A percentile compares a stretch with the other conserved stretches of the same genome.
These are phyloP conservation scores for Pythium aristosporum DNA, from an alignment of 352 stramenopile species.

Conservation along the genomic window DNA sequence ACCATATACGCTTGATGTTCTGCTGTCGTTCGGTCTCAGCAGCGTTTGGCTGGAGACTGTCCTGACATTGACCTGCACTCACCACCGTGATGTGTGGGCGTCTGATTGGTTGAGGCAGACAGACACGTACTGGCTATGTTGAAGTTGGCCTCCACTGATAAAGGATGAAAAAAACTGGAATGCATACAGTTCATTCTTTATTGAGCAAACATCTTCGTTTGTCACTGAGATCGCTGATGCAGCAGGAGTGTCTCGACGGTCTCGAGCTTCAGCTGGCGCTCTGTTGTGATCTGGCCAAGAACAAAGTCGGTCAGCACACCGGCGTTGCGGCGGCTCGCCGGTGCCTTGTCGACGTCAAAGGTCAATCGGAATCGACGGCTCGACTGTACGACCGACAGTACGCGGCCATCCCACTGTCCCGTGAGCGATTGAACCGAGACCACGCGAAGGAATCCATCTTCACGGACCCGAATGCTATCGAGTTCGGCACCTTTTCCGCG, in stretches of 20 bases:
- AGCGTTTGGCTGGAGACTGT: no score
- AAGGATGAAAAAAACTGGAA: no score
- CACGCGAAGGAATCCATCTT: conserved; percentile 10
- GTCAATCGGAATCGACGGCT: conserved; percentile 6
- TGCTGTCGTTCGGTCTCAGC: no score
- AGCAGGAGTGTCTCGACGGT: conserved; percentile 20
- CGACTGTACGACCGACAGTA: conserved; percentile 11
- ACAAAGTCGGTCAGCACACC: conserved; percentile 19
- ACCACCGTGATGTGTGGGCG: no score
- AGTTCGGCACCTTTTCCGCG: background rate
- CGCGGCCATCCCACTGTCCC: background rate
- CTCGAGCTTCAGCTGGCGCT: conserved; percentile 20
- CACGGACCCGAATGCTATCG: conserved; percentile 2
- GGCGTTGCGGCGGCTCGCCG: conserved; percentile 10
- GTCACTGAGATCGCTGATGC: background rate
- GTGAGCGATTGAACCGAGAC: background rate
- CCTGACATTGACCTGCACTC: no score
- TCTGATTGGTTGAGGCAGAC: no score
- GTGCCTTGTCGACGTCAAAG: conserved; percentile 8
- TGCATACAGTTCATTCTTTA: no score
- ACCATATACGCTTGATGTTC: no score
- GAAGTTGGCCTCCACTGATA: no score
- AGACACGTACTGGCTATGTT: no score
- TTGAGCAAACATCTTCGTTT: no score
- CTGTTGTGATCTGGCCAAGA: conserved; percentile 11